Evolutionary conservation across 768 basidiomycete species (phyloP).

Genomic region (Lentinula guzmanii): DNA sequence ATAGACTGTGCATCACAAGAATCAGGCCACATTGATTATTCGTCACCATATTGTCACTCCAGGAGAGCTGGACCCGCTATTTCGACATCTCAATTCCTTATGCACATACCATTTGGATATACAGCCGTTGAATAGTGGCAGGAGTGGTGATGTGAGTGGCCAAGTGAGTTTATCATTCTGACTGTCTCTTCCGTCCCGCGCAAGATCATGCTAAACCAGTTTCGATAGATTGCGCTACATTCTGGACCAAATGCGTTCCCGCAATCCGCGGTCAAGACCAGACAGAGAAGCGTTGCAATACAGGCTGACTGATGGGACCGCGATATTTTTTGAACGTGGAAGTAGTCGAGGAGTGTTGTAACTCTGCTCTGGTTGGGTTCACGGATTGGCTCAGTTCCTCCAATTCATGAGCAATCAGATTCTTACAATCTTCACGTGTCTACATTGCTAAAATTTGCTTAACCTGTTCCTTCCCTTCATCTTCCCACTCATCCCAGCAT

Average conservation of each 20-base stretch:
- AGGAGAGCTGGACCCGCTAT: slow-evolving; percentile 53
- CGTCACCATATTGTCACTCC: slow-evolving; percentile 59
- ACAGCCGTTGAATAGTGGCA: slow-evolving; percentile 62
- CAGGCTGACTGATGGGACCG: slow-evolving; percentile 57
- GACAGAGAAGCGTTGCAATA: slow-evolving; percentile 62
- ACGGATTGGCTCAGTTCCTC: too few relatives aligned
- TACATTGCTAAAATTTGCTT: too few relatives aligned
- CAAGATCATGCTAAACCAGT: background rate
- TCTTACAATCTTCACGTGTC: background rate
- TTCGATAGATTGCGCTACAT: slow-evolving; percentile 56
- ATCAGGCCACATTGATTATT: slow-evolving; percentile 48
- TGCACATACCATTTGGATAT: slow-evolving; percentile 71
- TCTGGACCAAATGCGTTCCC: slow-evolving; percentile 35
- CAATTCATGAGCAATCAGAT: too few relatives aligned
- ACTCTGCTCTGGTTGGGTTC: background rate
- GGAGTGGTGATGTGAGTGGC: slow-evolving; percentile 74
- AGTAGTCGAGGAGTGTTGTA: slow-evolving; percentile 61
- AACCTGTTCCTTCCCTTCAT: slow-evolving; percentile 28
- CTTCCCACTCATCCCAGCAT: slow-evolving; percentile 62
- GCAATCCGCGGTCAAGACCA: slow-evolving; percentile 27
- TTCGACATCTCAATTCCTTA: slow-evolving; percentile 53
- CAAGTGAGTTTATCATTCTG: slow-evolving; percentile 40
- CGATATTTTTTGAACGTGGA: slow-evolving; percentile 68
- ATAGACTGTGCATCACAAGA: slow-evolving; percentile 26
- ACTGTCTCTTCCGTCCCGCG: background rate